A percentile compares a stretch with the other conserved stretches of the same genome.
phyloP scores from a whole-genome alignment of 2,329 filamentous ascomycete species.

The Verticillium zaregamsianum region DNA sequence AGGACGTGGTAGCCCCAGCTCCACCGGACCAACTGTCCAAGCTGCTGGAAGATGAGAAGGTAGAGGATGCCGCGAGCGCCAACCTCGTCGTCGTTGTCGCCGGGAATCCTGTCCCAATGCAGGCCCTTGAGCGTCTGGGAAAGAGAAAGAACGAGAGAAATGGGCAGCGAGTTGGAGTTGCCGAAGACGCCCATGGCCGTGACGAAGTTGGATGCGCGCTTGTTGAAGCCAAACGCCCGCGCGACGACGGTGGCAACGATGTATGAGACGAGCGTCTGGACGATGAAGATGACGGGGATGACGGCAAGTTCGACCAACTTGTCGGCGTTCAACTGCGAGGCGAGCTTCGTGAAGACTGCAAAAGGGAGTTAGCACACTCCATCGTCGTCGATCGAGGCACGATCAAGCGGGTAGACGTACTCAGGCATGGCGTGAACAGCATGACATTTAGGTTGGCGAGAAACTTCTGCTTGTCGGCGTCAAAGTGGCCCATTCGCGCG shows the following conservation, averaged over 20 bases:
- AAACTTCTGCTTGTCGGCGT: constrained; percentile 94
- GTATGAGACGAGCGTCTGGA: constrained; percentile 87
- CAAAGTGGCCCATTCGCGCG: constrained; percentile 85
- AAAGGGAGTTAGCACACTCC: background rate
- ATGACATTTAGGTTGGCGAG: constrained; percentile 93
- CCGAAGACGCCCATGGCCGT: constrained; percentile 97
- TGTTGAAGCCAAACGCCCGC: constrained; percentile 74
- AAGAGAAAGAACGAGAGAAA: constrained; percentile 90
- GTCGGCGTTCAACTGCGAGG: constrained; percentile 86
- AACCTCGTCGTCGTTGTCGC: constrained; percentile 94
- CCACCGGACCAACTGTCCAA: constrained; percentile 93
- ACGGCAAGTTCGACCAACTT: constrained; percentile 87
- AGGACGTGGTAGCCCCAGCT: constrained; percentile 97
- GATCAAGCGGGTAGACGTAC: constrained; percentile 46
- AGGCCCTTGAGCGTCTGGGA: constrained; percentile 88
- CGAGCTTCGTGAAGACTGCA: constrained; percentile 91
- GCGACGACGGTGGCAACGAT: constrained; percentile 67
- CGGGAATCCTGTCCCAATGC: constrained; percentile 87
- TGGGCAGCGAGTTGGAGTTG: constrained; percentile 96
- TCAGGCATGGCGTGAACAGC: constrained; percentile 94
- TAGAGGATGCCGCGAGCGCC: constrained; percentile 92
- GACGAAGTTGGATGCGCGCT: constrained; percentile 87
- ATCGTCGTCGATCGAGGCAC: background rate
- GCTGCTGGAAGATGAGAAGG: constrained; percentile 93
- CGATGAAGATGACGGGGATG: constrained; percentile 89